phyloP scores from a whole-genome alignment of 768 basidiomycete species.

The Leccinum rimulosum region DNA sequence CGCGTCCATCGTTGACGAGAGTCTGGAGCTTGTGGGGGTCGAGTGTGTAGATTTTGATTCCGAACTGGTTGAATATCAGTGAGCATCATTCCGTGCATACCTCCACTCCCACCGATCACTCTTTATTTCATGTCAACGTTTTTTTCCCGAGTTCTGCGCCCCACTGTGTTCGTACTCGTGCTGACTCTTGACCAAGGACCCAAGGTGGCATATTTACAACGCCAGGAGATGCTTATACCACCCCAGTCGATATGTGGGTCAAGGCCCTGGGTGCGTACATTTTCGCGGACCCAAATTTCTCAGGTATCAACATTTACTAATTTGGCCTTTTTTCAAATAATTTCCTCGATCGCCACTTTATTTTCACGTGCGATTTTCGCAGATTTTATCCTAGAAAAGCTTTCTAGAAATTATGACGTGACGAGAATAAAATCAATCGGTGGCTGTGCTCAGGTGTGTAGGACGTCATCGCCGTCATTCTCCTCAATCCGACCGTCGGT shows the following conservation, averaged over 20 bases:
- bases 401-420: slow-evolving; percentile 67
- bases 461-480: neutral
- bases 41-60: slow-evolving; percentile 83
- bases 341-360: slow-evolving; percentile 32
- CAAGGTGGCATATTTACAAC: slow-evolving; percentile 86
- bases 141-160: neutral
- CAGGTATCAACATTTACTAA: slow-evolving; percentile 36
- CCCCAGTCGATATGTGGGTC: slow-evolving; percentile 90
- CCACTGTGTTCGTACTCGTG: slow-evolving; percentile 8
- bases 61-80: slow-evolving; percentile 81
- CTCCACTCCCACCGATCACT: slow-evolving; percentile 2
- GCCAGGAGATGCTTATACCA: slow-evolving; percentile 82
- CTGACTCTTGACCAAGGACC: slow-evolving; percentile 55
- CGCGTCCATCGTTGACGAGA: slow-evolving; percentile 81
- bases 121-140: neutral
- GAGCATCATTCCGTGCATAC: slow-evolving; percentile 33
- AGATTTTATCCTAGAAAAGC: slow-evolving; percentile 77
- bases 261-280: slow-evolving; percentile 65
- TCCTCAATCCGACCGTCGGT: slow-evolving; percentile 1
- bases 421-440: slow-evolving; percentile 71
- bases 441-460: slow-evolving; percentile 72
- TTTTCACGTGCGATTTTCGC: slow-evolving; percentile 27
- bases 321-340: slow-evolving; percentile 31
- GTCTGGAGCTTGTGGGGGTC: slow-evolving; percentile 76
- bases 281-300: slow-evolving; percentile 62